Conservation (phyloP, 140 eudicot species). For the Eryngium alpinum region DNA sequence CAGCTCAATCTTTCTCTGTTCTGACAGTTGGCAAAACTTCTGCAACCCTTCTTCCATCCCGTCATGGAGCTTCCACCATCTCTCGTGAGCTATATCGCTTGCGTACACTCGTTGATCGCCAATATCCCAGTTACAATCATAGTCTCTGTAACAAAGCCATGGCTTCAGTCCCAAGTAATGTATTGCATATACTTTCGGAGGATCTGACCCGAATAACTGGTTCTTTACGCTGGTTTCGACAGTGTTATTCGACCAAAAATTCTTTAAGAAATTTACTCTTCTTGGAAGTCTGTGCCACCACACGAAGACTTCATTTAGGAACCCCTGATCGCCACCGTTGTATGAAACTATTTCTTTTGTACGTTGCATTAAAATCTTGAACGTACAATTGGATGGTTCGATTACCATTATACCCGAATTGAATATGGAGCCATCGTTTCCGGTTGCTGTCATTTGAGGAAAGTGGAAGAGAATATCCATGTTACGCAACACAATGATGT, state of each 20-base stretch:
- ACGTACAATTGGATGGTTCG: slow-evolving; percentile 87
- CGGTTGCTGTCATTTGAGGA: slow-evolving; percentile 81
- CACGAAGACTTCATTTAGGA: slow-evolving; percentile 73
- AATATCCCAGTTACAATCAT: slow-evolving; percentile 80
- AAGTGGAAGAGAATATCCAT: slow-evolving; percentile 64
- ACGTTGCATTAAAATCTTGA: slow-evolving; percentile 46
- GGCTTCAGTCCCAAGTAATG: slow-evolving; percentile 94
- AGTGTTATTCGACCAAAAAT: slow-evolving; percentile 67
- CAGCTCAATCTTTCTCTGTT: slow-evolving; percentile 58
- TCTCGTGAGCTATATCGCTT: slow-evolving; percentile 67
- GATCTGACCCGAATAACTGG: slow-evolving; percentile 75
- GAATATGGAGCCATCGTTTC: slow-evolving; percentile 63
- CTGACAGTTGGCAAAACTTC: slow-evolving; percentile 44
- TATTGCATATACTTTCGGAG: slow-evolving; percentile 66
- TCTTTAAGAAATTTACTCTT: slow-evolving; percentile 67
- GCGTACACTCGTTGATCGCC: slow-evolving; percentile 57
- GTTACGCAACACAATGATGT: slow-evolving; percentile 66
- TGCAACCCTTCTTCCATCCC: slow-evolving; percentile 55
- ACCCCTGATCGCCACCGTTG: slow-evolving; percentile 97
- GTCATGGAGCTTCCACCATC: slow-evolving; percentile 84
- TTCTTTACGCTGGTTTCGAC: slow-evolving; percentile 50
- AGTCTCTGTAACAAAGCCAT: slow-evolving; percentile 79
- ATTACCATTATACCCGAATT: slow-evolving; percentile 90
- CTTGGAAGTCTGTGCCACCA: slow-evolving; percentile 94
- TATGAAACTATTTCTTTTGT: slow-evolving; percentile 44